A percentile compares a stretch with the other conserved stretches of the same genome.
Evolutionary conservation across 2,329 filamentous ascomycete species (phyloP).

Genomic region (Penicillium sclerotigenum): DNA sequence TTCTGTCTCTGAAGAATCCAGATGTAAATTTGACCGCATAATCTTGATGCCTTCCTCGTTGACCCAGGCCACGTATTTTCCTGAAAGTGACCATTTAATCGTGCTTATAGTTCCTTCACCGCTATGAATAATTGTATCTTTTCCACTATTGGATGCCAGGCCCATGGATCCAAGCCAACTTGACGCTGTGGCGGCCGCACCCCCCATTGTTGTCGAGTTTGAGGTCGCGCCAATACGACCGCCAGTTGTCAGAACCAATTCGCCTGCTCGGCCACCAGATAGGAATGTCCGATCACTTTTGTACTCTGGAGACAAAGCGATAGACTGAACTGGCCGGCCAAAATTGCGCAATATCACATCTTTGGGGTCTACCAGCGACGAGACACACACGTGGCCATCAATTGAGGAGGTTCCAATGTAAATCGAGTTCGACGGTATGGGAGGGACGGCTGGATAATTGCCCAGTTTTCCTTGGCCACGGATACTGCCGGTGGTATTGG

Average conservation of each 20-base stretch:
- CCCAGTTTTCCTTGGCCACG: constrained; percentile 28
- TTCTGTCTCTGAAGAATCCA: constrained; percentile 73
- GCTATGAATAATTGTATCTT: constrained; percentile 81
- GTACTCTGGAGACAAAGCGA: constrained; percentile 92
- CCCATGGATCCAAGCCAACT: constrained; percentile 91
- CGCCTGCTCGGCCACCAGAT: constrained; percentile 84
- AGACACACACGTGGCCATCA: constrained; percentile 91
- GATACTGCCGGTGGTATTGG: constrained; percentile 30
- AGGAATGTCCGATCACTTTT: constrained; percentile 85
- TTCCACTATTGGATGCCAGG: constrained; percentile 71
- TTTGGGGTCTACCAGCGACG: constrained; percentile 79
- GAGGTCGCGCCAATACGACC: constrained; percentile 72
- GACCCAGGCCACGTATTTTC: constrained; percentile 89
- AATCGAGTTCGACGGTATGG: constrained; percentile 82
- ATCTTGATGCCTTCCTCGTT: constrained; percentile 98
- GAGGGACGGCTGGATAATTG: constrained; percentile 52
- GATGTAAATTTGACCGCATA: constrained; percentile 82
- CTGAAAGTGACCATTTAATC: constrained; percentile 92
- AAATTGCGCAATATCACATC: constrained; percentile 93
- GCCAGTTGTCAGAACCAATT: constrained; percentile 79
- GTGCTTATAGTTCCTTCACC: constrained; percentile 88
- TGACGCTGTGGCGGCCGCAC: constrained; percentile 72
- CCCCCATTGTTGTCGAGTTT: constrained; percentile 78
- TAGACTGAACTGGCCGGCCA: constrained; percentile 83
- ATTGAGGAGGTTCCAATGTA: constrained; percentile 91